Conservation (phyloP, 495 filamentous ascomycete species). For the Choiromyces venosus region DNA sequence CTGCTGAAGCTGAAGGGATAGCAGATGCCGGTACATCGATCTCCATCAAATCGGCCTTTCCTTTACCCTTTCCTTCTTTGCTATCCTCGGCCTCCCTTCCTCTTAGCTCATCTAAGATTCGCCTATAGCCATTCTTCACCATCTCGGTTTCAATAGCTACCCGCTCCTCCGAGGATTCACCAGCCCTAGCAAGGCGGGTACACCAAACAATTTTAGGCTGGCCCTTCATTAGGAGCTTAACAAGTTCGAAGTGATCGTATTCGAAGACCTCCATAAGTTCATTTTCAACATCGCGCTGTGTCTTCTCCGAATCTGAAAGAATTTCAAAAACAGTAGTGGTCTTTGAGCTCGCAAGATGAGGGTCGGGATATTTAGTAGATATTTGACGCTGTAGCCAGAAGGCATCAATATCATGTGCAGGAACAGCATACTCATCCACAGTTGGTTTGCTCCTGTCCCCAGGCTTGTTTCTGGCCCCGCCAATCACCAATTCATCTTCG, state of each 20-base stretch:
- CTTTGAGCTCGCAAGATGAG: constrained; percentile 85
- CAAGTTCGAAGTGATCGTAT: constrained; percentile 90
- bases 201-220: constrained; percentile 91
- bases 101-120: constrained; percentile 78
- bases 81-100: constrained; percentile 58
- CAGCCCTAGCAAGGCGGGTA: constrained; percentile 75
- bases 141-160: constrained; percentile 80
- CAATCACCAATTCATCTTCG: constrained; percentile 74
- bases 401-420: constrained; percentile 86
- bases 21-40: constrained; percentile 64
- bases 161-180: constrained; percentile 72
- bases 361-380: constrained; percentile 76
- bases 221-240: constrained; percentile 87
- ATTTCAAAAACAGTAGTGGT: constrained; percentile 74
- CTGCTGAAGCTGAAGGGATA: constrained; percentile 43
- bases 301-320: constrained; percentile 76
- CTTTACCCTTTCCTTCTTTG: constrained; percentile 65
- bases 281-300: constrained; percentile 90
- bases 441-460: constrained; percentile 41
- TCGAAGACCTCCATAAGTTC: constrained; percentile 97
- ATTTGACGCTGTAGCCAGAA: constrained; percentile 96
- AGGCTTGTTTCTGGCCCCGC: constrained; percentile 51
- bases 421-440: constrained; percentile 60
- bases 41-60: constrained; percentile 83
- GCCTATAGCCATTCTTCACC: constrained; percentile 74